These are phyloP conservation scores for Asterochloris sp. DNA, from an alignment of 139 green algal genomes.

Conservation along the genomic window DNA sequence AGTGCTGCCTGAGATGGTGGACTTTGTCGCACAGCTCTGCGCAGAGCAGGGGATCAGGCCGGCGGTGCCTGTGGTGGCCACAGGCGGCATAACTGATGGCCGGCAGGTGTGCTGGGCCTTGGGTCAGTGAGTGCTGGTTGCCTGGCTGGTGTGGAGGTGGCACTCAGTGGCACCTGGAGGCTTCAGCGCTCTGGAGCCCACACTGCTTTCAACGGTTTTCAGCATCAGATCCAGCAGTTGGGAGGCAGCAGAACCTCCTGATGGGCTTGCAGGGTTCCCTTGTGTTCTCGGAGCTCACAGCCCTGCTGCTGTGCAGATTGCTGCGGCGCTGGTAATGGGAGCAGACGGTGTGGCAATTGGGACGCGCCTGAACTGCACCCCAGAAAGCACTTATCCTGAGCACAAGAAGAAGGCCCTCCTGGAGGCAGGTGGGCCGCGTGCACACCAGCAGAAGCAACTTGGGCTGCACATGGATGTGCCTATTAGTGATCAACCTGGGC, in stretches of 20 bases:
- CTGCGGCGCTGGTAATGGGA: conserved; percentile 3
- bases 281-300: too few species aligned
- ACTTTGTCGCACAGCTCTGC: neutral
- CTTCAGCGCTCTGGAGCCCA: neutral
- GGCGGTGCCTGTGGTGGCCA: neutral
- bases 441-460: too few species aligned
- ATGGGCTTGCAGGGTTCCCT: neutral
- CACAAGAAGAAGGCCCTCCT: conserved; percentile 12
- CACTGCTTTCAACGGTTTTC: neutral
- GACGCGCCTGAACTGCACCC: neutral
- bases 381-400: conserved; percentile 2
- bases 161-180: too few species aligned
- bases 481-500: too few species aligned
- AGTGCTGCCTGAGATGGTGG: conserved; percentile 11
- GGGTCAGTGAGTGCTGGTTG: neutral
- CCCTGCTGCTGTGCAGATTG: neutral
- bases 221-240: neutral
- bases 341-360: conserved; percentile 9
- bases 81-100: conserved; percentile 13
- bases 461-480: too few species aligned
- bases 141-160: neutral
- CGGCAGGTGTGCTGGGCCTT: neutral
- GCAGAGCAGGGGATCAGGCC: neutral
- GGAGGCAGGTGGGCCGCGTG: neutral
- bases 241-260: too few species aligned